Evolutionary conservation across 768 basidiomycete genomes (phyloP).

Genomic region (Amanita rubescens): DNA sequence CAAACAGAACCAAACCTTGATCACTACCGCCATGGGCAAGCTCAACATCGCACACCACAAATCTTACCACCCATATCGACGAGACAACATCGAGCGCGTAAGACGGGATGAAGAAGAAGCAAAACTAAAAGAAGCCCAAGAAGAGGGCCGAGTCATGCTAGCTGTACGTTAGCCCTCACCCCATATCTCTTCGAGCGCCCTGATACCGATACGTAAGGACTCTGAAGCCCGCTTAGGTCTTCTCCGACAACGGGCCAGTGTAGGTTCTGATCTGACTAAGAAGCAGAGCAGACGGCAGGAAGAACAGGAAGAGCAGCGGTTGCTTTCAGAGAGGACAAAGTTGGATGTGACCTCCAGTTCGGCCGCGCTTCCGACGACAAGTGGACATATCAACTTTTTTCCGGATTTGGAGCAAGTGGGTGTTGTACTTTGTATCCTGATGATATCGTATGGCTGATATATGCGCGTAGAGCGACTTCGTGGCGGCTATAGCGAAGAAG

Average conservation of each 20-base stretch:
- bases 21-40: conserved; percentile 52
- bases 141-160: conserved; percentile 65
- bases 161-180: conserved; percentile 48
- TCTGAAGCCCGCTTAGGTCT: conserved; percentile 70
- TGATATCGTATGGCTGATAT: not conserved
- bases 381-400: conserved; percentile 79
- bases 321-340: conserved; percentile 20
- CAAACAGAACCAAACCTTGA: too few species aligned
- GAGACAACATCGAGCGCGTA: conserved; percentile 80
- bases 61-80: conserved; percentile 80
- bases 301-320: conserved; percentile 29
- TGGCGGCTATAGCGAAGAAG: conserved; percentile 41
- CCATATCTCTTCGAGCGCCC: conserved; percentile 4
- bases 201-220: conserved; percentile 40
- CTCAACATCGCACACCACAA: conserved; percentile 90
- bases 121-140: conserved; percentile 50
- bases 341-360: not conserved
- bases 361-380: conserved; percentile 32
- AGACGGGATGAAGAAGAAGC: conserved; percentile 80
- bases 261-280: conserved; percentile 7
- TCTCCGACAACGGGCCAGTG: conserved; percentile 55
- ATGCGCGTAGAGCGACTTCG: conserved; percentile 32
- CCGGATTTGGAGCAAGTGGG: conserved; percentile 71
- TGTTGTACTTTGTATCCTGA: not conserved
- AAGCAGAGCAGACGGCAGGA: conserved; percentile 30